These are phyloP conservation scores for Pezicula neosporulosa DNA, from an alignment of 2,329 filamentous ascomycete genomes.

Conservation along the genomic window DNA sequence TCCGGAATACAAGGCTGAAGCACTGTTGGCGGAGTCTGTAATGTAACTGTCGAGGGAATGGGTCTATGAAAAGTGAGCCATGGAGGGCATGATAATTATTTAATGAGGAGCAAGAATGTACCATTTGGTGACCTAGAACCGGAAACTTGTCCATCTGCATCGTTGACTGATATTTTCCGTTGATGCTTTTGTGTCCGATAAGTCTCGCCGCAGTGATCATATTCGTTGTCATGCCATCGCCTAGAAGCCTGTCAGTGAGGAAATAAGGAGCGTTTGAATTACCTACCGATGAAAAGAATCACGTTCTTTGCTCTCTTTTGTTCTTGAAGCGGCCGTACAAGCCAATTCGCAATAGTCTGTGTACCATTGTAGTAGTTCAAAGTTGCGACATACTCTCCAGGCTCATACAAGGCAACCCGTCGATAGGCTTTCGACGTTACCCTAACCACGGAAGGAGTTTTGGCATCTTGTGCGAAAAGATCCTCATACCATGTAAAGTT, in stretches of 20 bases:
- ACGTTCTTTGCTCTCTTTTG: conserved; percentile 80
- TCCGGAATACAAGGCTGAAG: conserved; percentile 75
- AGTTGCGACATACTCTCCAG: conserved; percentile 74
- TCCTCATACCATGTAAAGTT: conserved; percentile 84
- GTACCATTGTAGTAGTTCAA: conserved; percentile 71
- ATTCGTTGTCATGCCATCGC: conserved; percentile 67
- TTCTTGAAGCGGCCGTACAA: conserved; percentile 66
- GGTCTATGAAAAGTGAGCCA: conserved; percentile 40
- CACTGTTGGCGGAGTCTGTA: conserved; percentile 83
- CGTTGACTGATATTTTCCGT: conserved; percentile 75
- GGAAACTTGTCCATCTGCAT: conserved; percentile 82
- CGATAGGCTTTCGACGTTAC: conserved; percentile 79
- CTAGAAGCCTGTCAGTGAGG: conserved; percentile 13
- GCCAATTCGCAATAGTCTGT: conserved; percentile 72
- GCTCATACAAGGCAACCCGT: conserved; percentile 70
- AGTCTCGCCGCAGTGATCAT: conserved; percentile 79
- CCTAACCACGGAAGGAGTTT: conserved; percentile 69
- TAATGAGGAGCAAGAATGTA: conserved; percentile 12
- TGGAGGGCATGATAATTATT: neutral
- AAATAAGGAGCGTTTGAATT: no score
- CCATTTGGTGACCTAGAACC: conserved; percentile 81
- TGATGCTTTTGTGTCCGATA: conserved; percentile 77
- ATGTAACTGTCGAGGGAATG: conserved; percentile 84
- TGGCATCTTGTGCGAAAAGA: conserved; percentile 70
- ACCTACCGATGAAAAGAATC: conserved; percentile 72